These are phyloP conservation scores for Kluyveromyces lactis DNA, from an alignment of 805 yeast genomes.

Conservation along the genomic window DNA sequence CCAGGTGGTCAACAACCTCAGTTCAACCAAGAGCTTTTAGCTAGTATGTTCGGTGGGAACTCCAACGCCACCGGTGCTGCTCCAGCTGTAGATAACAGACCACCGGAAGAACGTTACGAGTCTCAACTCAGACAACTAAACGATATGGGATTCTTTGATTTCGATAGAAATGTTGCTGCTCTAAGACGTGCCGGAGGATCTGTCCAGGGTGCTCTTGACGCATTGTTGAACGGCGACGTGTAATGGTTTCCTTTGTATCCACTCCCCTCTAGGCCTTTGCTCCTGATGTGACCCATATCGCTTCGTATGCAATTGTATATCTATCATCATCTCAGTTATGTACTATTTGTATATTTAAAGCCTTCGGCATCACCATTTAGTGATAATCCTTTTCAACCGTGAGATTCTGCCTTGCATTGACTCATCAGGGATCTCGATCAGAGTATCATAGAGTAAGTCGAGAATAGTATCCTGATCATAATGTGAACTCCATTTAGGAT, in stretches of 20 bases:
- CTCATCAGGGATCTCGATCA: neutral
- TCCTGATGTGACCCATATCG: no score
- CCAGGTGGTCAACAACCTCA: conserved; percentile 25
- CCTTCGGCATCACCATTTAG: neutral
- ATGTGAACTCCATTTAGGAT: conserved; percentile 18
- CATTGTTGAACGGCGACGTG: conserved; percentile 56
- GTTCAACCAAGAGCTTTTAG: conserved; percentile 41
- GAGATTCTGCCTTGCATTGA: neutral
- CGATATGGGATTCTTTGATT: conserved; percentile 84
- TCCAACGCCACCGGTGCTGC: conserved; percentile 13
- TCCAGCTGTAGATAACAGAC: conserved; percentile 46
- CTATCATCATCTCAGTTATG: no score
- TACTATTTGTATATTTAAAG: no score
- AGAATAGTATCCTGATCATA: conserved; percentile 8
- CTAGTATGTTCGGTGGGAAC: conserved; percentile 35
- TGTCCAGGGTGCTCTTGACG: conserved; percentile 94
- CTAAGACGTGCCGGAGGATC: conserved; percentile 93
- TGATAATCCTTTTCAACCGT: neutral
- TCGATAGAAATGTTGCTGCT: conserved; percentile 86
- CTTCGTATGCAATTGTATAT: no score
- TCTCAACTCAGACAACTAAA: conserved; percentile 64
- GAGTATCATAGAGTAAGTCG: neutral
- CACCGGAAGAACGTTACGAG: conserved; percentile 75
- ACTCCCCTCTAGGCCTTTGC: no score
- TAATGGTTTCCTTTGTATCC: conserved; percentile 15